Percentiles rank a stretch among this genome's conserved stretches.
Evolutionary conservation across 2,329 filamentous ascomycete species (phyloP).

Genomic region (Taxawa tesnikishii): DNA sequence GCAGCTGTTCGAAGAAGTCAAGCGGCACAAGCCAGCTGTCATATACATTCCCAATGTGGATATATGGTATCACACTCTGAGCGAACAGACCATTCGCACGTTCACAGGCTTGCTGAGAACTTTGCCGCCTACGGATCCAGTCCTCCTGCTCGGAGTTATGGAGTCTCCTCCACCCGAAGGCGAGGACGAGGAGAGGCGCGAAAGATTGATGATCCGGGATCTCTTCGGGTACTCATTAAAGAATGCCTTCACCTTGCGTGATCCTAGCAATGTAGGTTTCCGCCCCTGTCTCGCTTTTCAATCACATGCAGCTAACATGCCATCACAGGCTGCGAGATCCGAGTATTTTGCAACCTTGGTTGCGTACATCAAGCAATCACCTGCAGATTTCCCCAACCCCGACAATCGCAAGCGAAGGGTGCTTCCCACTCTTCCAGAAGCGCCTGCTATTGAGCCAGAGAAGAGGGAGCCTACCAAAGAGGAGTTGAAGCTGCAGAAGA

Average conservation of each 20-base stretch:
- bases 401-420: constrained; percentile 76
- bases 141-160: constrained; percentile 76
- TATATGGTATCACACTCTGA: constrained; percentile 67
- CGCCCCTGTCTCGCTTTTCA: constrained; percentile 6
- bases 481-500: constrained; percentile 67
- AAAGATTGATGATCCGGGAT: constrained; percentile 54
- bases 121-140: constrained; percentile 79
- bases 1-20: constrained; percentile 80
- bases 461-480: constrained; percentile 53
- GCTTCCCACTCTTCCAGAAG: constrained; percentile 63
- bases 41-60: constrained; percentile 90
- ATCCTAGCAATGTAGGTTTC: constrained; percentile 49
- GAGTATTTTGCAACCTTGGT: constrained; percentile 71
- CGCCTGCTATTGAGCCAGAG: constrained; percentile 45
- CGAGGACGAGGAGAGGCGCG: constrained; percentile 42
- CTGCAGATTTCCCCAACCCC: constrained; percentile 77
- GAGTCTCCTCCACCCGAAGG: constrained; percentile 41
- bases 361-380: constrained; percentile 64
- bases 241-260: constrained; percentile 59
- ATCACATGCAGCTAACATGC: constrained; percentile 19
- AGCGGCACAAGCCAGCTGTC: constrained; percentile 87
- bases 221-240: constrained; percentile 77
- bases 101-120: constrained; percentile 73
- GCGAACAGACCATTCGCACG: constrained; percentile 55
- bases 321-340: constrained; percentile 38